Evolutionary conservation across 495 filamentous ascomycete genomes (phyloP), one percentile per base, ranked within the genome.

Genomic region (Tetracladium marchalianum): DNA sequence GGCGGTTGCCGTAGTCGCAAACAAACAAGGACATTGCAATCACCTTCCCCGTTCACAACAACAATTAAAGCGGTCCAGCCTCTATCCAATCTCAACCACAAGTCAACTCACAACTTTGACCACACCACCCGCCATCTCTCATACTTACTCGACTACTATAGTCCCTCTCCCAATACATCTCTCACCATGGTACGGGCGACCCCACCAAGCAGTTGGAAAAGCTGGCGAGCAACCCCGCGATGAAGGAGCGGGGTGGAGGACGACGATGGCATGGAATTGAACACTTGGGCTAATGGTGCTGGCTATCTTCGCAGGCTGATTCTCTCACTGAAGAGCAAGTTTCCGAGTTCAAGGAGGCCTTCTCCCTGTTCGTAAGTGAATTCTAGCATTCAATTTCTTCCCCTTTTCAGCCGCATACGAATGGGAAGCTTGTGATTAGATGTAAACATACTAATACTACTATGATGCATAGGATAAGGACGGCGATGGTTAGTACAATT

Each of bases 281-380:
- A 27, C 3, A 10, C 35, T 3, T 27, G 22, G 22, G 22, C 22
- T 27, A 13, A 32, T n/a, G 37, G 50, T 57, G 40, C 51, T 44
- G 31, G 7, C 32, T 44, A 11, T 24, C 24, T 17, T 46, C 15
- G 58, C 61, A 92, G 87, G 87, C 87, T 64, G 87, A 93, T 64
- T 84, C 87, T 63, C 80, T 98, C 54, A 96, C 92, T 58, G 92
- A 97, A 76, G 92, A 98, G 70, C 92, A 98, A 78, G 90, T 98
- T 59, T 95, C 90, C 64, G 92, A 98, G 74, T 98, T 97, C 72
- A 98, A 97, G 83, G 93, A 98, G 74, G 92, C 92, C 39, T 98
- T 98, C 75, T 98, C 92, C 65, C 84, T 98, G 33, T 98, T 98
- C 68, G 92, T 98, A 78, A 85, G 92, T 89, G 1, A 19, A 27